Evolutionary conservation across 2,329 filamentous ascomycete species (phyloP).

Genomic region (Fusarium buxicola): DNA sequence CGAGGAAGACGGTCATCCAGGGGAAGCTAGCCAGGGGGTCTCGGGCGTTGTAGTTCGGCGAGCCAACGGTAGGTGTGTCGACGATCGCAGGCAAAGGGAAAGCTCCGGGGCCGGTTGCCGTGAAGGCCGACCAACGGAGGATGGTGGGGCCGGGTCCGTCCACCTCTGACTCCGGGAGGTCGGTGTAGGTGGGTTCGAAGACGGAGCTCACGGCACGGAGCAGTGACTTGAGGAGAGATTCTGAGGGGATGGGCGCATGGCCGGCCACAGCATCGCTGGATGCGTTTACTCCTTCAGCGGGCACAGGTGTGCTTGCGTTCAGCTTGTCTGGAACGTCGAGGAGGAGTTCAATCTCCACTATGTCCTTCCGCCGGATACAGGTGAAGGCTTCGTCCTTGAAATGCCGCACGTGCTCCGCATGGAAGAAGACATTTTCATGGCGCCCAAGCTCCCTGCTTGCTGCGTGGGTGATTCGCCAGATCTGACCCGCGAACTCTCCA

Average conservation of each 20-base stretch:
- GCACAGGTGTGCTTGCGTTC: slow-evolving; percentile 41
- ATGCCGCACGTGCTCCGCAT: slow-evolving; percentile 79
- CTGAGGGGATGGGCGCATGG: slow-evolving; percentile 39
- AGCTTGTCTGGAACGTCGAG: slow-evolving; percentile 44
- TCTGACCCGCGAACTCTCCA: slow-evolving; percentile 53
- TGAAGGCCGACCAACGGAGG: slow-evolving; percentile 65
- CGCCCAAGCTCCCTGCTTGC: slow-evolving; percentile 84
- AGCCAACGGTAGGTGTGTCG: slow-evolving; percentile 63
- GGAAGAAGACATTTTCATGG: slow-evolving; percentile 87
- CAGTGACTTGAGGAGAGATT: slow-evolving; percentile 60
- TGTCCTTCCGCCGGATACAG: slow-evolving; percentile 76
- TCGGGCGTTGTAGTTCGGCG: slow-evolving; percentile 55
- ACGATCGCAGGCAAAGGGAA: slow-evolving; percentile 75
- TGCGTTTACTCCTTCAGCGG: slow-evolving; percentile 31
- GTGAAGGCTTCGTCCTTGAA: slow-evolving; percentile 87
- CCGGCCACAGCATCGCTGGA: slow-evolving; percentile 24
- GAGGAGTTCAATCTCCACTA: slow-evolving; percentile 78
- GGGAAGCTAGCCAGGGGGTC: slow-evolving; percentile 61
- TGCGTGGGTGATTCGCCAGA: slow-evolving; percentile 81
- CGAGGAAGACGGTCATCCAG: slow-evolving; percentile 79
- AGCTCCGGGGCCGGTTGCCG: slow-evolving; percentile 67
- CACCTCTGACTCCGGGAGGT: slow-evolving; percentile 46
- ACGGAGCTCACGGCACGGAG: slow-evolving; percentile 61
- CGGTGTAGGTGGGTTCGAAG: slow-evolving; percentile 51
- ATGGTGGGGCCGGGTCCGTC: slow-evolving; percentile 53